Evolutionary conservation across 2,329 filamentous ascomycete species (phyloP).

Genomic region (Colletotrichum scovillei): DNA sequence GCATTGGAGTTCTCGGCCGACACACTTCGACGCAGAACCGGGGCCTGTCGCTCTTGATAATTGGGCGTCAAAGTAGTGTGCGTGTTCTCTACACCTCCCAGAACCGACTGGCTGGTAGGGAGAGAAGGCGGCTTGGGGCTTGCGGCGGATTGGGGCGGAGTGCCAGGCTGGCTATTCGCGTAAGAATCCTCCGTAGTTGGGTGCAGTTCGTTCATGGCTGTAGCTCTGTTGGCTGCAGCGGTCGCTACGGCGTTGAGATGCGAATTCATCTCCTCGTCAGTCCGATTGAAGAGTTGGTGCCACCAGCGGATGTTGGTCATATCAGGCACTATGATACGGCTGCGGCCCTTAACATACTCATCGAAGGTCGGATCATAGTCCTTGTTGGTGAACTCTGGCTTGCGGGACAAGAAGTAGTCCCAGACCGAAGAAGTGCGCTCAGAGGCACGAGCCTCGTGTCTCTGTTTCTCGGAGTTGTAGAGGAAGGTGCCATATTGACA

Average conservation of each 20-base stretch:
- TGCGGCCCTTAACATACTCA: slow-evolving; percentile 81
- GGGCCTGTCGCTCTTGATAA: slow-evolving; percentile 38
- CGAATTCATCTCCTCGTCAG: slow-evolving; percentile 93
- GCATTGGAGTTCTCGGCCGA: slow-evolving; percentile 58
- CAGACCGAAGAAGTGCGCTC: slow-evolving; percentile 89
- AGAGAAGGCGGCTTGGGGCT: slow-evolving; percentile 54
- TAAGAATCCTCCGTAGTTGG: slow-evolving; percentile 36
- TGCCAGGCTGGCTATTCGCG: slow-evolving; percentile 42
- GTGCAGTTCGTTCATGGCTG: slow-evolving; percentile 41
- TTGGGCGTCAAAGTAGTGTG: slow-evolving; percentile 62
- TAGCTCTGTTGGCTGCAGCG: slow-evolving; percentile 54
- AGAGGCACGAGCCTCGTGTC: slow-evolving; percentile 74
- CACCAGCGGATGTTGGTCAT: slow-evolving; percentile 90
- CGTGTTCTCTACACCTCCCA: slow-evolving; percentile 69
- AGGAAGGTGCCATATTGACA: slow-evolving; percentile 98
- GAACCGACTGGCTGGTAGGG: slow-evolving; percentile 61
- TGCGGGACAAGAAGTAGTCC: slow-evolving; percentile 91
- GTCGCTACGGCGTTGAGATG: slow-evolving; percentile 65
- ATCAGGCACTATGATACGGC: slow-evolving; percentile 85
- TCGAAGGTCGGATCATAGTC: slow-evolving; percentile 81
- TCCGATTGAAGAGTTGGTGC: slow-evolving; percentile 86
- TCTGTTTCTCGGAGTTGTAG: slow-evolving; percentile 93
- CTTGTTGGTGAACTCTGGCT: slow-evolving; percentile 83
- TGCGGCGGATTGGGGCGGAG: slow-evolving; percentile 36
- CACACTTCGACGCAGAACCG: slow-evolving; percentile 54